phyloP scores from a whole-genome alignment of 495 filamentous ascomycete genomes.

The Paragyromitra xinjiangensis region DNA sequence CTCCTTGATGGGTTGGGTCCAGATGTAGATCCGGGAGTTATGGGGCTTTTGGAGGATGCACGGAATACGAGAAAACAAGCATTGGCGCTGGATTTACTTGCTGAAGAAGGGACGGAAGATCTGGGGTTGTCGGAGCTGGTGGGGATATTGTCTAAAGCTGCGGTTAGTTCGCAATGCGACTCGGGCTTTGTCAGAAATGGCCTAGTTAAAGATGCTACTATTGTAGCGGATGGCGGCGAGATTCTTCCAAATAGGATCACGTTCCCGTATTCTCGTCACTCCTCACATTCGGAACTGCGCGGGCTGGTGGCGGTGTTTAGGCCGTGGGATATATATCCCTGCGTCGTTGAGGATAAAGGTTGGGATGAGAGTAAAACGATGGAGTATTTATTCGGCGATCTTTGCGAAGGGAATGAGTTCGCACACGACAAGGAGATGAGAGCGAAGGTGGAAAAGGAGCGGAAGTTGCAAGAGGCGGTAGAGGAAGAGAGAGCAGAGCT shows the following conservation, averaged over 20 bases:
- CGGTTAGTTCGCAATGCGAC: background rate
- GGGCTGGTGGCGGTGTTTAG: constrained; percentile 72
- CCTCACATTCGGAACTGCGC: constrained; percentile 82
- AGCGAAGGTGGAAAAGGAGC: constrained; percentile 36
- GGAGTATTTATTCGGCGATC: constrained; percentile 71
- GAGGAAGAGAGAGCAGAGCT: constrained; percentile 30
- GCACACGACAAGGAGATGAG: constrained; percentile 73
- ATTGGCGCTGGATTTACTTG: constrained; percentile 35
- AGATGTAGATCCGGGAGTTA: constrained; percentile 29
- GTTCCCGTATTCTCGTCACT: constrained; percentile 92
- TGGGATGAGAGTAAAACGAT: constrained; percentile 75
- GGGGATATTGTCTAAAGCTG: constrained; percentile 36
- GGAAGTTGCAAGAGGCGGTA: constrained; percentile 1
- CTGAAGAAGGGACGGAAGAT: constrained; percentile 23
- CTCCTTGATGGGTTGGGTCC: constrained; percentile 48
- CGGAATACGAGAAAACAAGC: constrained; percentile 51
- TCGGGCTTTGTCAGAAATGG: background rate
- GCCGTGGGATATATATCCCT: constrained; percentile 83
- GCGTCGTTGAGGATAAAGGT: constrained; percentile 71
- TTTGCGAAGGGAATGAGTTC: constrained; percentile 70
- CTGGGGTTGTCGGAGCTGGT: constrained; percentile 29
- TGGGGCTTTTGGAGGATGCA: constrained; percentile 41
- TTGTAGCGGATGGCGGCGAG: constrained; percentile 45
- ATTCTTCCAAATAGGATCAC: constrained; percentile 61
- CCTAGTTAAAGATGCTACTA: constrained; percentile 11